Base-by-base conservation (phyloP, 2,329 filamentous ascomycete genomes). In the Tolypocladium amazonense region DNA sequence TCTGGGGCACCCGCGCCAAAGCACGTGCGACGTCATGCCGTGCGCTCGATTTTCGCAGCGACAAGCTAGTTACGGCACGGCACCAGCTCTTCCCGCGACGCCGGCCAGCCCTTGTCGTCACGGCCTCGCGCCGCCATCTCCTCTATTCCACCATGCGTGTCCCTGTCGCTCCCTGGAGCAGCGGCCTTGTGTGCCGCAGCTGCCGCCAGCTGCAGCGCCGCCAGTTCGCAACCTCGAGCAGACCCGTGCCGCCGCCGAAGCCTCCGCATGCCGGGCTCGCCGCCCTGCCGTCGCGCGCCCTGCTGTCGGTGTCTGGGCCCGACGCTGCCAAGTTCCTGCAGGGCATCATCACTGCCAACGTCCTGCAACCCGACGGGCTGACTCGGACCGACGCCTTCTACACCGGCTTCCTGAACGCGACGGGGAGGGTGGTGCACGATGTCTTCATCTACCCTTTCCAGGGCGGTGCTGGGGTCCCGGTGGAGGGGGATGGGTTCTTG, bases 321-420 rank as follows among this genome's bases (percentile, higher is more conserved):
- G 93, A 97, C 68, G 86, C 91, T 38, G 82, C 88, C 55, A 88
- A 88, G 65, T 97, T 92, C 73, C 82, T 99, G 2, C 92, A 97
- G 72, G 92, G 93, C 58, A 84, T 96, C 60, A 83, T 94, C 64
- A 96, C 93, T 1, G 84, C 88, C 63, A 74, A 69, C 52, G 65
- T 75, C 11, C 74, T 81, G 0, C 68, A 76, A 9, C 69, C 63
- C 33, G 64, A 76, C 61, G 69, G 73, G 62, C 62, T 68, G 41
- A 67, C 75, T 2, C 72, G 73, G 30, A 68, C 65, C 4, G 74
- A 76, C 0, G 87, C 85, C 4, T 86, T 88, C 71, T 97, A 96
- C 74, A 81, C 88, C 8, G 90, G 87, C 0, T 96, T 99, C 68
- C 79, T 99, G 50, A 96, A 89, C 65, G 90, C 93, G 9, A 84